Evolutionary conservation across 495 filamentous ascomycete species (phyloP), one percentile per base, ranked within the genome.

Genomic region (Aspergillus olivimuriae): DNA sequence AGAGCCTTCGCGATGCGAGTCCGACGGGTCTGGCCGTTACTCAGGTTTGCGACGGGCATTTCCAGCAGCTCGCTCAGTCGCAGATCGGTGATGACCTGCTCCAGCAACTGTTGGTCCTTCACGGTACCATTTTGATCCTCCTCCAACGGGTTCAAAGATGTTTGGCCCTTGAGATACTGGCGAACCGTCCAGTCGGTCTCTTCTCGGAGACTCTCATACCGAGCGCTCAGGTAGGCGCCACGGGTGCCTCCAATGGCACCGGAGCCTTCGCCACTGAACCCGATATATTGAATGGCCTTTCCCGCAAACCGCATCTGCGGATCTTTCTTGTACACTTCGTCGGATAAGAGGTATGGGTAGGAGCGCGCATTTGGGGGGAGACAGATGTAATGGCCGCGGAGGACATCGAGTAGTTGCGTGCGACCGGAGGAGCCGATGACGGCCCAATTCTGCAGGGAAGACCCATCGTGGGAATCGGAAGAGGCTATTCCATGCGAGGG

Each of bases 201-300:
- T 57, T 95, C 91, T 15, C 87, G 72, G 36, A 81, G 64, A 43
- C 84, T 89, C 70, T 98, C 92, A 65, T 98, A 98, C n/a, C 92
- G 75, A 10, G 89, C 87, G 51, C 86, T 88, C 24, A 97, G 63
- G 53, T 96, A 95, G 9, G 86, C 81, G 8, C 88, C 89, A 10
- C 73, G 66, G 3, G 66, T 74, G 12, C 70, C 75, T 1, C 80
- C 77, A 39, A 73, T 75, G 10, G 74, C 70, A 11, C 68, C 72
- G 5, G 73, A 72, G 11, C 72, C 70, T 51, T 86, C 75, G 2
- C 76, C 77, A 24, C 55, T 66, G 56, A 95, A 95, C 0, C 89
- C 89, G 34, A 94, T 83, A 60, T 90, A 87, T 47, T 82, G 80
- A 39, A 95, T 82, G 0, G 88, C 87, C 47, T 73, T 72, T 5